A percentile compares a stretch with the other conserved stretches of the same genome.
These are phyloP conservation scores for Fusarium albosuccineum DNA, from an alignment of 2,329 filamentous ascomycete genomes.

Conservation along the genomic window DNA sequence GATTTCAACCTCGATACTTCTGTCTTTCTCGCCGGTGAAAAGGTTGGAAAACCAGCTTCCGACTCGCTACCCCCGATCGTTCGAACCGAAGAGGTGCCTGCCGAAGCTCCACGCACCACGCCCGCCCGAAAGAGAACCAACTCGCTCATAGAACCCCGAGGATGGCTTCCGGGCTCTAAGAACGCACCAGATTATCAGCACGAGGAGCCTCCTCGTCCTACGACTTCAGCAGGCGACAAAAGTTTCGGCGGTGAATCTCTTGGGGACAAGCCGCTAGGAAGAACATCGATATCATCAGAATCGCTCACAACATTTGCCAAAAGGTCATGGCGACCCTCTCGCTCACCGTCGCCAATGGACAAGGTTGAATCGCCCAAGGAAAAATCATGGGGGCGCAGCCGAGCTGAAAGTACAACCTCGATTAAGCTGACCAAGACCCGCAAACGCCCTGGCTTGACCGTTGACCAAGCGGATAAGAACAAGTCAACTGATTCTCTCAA, in stretches of 20 bases:
- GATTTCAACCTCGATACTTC: slow-evolving; percentile 63
- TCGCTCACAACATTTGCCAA: slow-evolving; percentile 65
- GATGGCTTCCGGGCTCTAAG: slow-evolving; percentile 65
- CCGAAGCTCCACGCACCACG: slow-evolving; percentile 34
- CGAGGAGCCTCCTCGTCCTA: slow-evolving; percentile 44
- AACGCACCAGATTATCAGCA: slow-evolving; percentile 48
- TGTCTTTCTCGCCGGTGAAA: slow-evolving; percentile 53
- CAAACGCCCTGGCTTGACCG: slow-evolving; percentile 47
- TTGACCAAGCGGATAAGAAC: slow-evolving; percentile 43
- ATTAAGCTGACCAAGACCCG: slow-evolving; percentile 45
- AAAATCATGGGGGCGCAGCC: slow-evolving; percentile 40
- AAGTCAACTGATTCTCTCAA: slow-evolving; percentile 53
- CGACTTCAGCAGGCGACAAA: slow-evolving; percentile 44
- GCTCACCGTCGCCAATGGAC: slow-evolving; percentile 61
- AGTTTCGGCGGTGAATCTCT: slow-evolving; percentile 34
- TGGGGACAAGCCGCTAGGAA: slow-evolving; percentile 50
- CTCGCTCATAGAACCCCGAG: slow-evolving; percentile 63
- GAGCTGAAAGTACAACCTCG: slow-evolving; percentile 43
- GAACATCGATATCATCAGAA: slow-evolving; percentile 56
- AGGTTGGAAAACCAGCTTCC: slow-evolving; percentile 28
- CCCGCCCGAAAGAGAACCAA: slow-evolving; percentile 55
- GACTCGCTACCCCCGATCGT: slow-evolving; percentile 33
- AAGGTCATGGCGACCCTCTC: slow-evolving; percentile 65
- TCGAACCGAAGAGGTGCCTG: slow-evolving; percentile 40
- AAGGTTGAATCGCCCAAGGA: slow-evolving; percentile 44